phyloP scores from a whole-genome alignment of 2,329 filamentous ascomycete genomes.

The Microdochium bolleyi region DNA sequence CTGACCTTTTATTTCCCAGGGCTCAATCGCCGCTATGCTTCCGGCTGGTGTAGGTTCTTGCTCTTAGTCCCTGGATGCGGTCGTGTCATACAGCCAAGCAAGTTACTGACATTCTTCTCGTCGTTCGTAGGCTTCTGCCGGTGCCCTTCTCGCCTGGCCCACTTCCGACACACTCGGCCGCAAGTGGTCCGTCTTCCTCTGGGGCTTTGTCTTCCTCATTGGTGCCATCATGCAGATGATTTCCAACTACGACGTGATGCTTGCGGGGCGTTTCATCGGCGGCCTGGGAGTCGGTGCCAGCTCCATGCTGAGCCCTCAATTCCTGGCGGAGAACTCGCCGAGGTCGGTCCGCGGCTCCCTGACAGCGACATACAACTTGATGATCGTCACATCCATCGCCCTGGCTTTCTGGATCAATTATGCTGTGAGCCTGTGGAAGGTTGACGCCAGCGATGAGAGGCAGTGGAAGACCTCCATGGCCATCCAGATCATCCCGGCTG shows the following conservation, averaged over 20 bases:
- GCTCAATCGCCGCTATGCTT: slow-evolving; percentile 18
- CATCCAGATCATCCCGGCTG: slow-evolving; percentile 28
- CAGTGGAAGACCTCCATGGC: slow-evolving; percentile 11
- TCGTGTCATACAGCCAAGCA: too few species aligned
- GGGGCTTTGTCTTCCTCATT: slow-evolving; percentile 20
- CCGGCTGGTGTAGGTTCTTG: slow-evolving; percentile 10
- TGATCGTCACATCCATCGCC: slow-evolving; percentile 24
- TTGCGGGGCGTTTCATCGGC: slow-evolving; percentile 25
- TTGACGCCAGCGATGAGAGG: neutral
- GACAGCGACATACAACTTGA: slow-evolving; percentile 28
- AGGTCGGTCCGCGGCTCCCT: slow-evolving; percentile 29
- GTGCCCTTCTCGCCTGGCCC: slow-evolving; percentile 24
- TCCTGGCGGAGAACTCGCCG: slow-evolving; percentile 29
- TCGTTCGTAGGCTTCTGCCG: slow-evolving; percentile 13
- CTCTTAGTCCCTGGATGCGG: too few species aligned
- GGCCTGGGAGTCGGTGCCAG: slow-evolving; percentile 24
- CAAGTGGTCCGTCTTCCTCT: slow-evolving; percentile 22
- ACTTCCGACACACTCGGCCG: slow-evolving; percentile 24
- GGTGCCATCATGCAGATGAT: slow-evolving; percentile 25
- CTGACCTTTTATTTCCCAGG: slow-evolving; percentile 8
- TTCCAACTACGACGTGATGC: slow-evolving; percentile 22
- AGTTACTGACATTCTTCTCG: slow-evolving; percentile 6
- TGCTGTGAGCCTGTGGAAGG: slow-evolving; percentile 8
- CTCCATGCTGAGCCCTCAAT: slow-evolving; percentile 29
- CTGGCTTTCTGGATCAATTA: slow-evolving; percentile 25